Percentiles rank a stretch among this genome's conserved stretches.
These are phyloP conservation scores for Dorcoceras hygrometricum DNA, from an alignment of 257 asterid species.

Conservation along the genomic window DNA sequence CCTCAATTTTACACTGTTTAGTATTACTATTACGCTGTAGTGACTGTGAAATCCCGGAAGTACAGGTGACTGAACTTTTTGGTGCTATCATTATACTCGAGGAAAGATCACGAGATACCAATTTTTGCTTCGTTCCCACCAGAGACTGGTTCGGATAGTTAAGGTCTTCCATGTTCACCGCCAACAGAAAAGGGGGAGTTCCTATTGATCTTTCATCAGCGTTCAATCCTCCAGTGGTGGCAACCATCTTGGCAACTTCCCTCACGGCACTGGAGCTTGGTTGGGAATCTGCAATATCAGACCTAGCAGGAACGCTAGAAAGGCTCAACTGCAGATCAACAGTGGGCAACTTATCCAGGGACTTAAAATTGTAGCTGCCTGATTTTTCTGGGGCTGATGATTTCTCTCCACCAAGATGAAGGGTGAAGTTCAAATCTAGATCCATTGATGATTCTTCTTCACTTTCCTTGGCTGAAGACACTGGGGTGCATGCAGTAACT, in stretches of 20 bases:
- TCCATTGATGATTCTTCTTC: conserved; percentile 46
- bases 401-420: conserved; percentile 42
- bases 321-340: conserved; percentile 48
- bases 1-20: conserved; percentile 38
- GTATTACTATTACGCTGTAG: conserved; percentile 33
- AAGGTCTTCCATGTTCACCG: conserved; percentile 22
- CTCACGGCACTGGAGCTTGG: conserved; percentile 23
- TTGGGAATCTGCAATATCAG: conserved; percentile 34
- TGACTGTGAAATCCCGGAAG: conserved; percentile 41
- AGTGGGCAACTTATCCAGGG: conserved; percentile 23
- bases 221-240: conserved; percentile 22
- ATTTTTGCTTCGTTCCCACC: conserved; percentile 24
- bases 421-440: conserved; percentile 43
- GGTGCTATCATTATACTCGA: conserved; percentile 31
- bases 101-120: conserved; percentile 31
- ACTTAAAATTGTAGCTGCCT: conserved; percentile 19
- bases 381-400: conserved; percentile 27
- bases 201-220: conserved; percentile 30
- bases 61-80: conserved; percentile 50
- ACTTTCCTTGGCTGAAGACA: conserved; percentile 42
- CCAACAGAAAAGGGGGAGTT: conserved; percentile 13
- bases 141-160: conserved; percentile 28
- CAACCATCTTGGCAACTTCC: conserved; percentile 18
- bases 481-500: conserved; percentile 44
- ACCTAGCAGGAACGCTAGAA: conserved; percentile 40